Evolutionary conservation across 1,284 basidiomycete species (phyloP), one percentile per base, ranked within the genome.

Genomic region (Austroboletus niveus): DNA sequence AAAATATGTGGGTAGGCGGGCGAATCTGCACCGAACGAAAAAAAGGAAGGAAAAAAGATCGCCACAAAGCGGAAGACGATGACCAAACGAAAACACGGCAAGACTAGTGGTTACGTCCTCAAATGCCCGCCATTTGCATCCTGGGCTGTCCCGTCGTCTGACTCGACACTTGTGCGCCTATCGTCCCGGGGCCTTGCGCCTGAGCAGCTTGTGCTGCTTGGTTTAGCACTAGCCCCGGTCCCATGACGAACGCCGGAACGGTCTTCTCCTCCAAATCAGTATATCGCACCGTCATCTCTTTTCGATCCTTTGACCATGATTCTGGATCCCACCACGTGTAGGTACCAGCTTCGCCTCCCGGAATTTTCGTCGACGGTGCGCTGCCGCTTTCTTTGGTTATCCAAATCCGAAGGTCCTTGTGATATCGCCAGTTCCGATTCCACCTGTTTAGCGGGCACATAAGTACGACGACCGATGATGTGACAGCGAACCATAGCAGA

Each of bases 401-500:
- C 96, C 96, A 99, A 58, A 96, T 76, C 56, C 91, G 87, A 55
- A 94, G 78, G 61, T 96, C 93, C 71, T 95, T 98, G 81, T 98
- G 95, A 73, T 92, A 99, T 60, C 96, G 79, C 96, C 96, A 99
- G 72, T 96, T 96, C 59, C 96, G 87, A 70, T 93, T 92, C 76
- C 88, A 97, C 64, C 92, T 94, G 61, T 39, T 45, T 29, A 49
- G 15, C 41, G 38, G 29, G 42, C 8, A 35, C 44, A 22, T 66
- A 20, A 58, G 46, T 24, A 35, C 27, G 44, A 34, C 50, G 41
- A 27, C 32, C 31, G 20, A 45, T 27, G 4, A 38, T 32, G 48
- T 27, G 27, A 53, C 49, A 34, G 15, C 9, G 20, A 15, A 5
- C 42, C 43, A 42, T 45, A 44, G 44, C 46, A 50, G 34, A 48